Evolutionary conservation across 192 early-diverging fungal genomes (phyloP).

Genomic region (Mortierella antarctica): DNA sequence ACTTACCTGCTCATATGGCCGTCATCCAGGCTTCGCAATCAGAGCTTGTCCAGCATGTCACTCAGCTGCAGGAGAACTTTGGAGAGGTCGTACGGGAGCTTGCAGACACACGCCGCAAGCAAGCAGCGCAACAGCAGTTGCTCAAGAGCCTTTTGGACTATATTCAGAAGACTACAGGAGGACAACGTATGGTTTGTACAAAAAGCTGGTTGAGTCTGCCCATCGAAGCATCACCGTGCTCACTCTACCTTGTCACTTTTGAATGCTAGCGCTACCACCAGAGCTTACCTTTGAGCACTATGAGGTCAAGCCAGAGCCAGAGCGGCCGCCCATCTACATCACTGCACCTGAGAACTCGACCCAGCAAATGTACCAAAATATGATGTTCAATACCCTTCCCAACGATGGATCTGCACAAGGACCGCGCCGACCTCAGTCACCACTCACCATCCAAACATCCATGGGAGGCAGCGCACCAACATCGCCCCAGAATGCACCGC

Average conservation of each 20-base stretch:
- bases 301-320: constrained; percentile 57
- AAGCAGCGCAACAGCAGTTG: constrained; percentile 72
- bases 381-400: constrained; percentile 38
- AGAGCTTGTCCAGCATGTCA: constrained; percentile 78
- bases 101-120: constrained; percentile 76
- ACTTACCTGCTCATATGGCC: constrained; percentile 78
- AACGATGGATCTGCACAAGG: constrained; percentile 23
- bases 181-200: constrained; percentile 39
- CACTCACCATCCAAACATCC: constrained; percentile 43
- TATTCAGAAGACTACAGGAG: constrained; percentile 59
- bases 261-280: constrained; percentile 42
- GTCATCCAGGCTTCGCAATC: constrained; percentile 82
- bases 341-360: constrained; percentile 62
- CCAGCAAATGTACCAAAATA: constrained; percentile 47
- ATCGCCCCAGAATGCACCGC: constrained; percentile 48
- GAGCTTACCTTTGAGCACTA: constrained; percentile 58
- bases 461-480: constrained; percentile 31
- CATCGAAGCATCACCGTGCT: not conserved
- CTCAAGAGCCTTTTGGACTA: constrained; percentile 74
- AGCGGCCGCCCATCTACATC: constrained; percentile 65
- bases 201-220: not conserved
- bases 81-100: constrained; percentile 78
- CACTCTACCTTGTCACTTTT: not conserved
- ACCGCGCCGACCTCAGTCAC: constrained; percentile 42
- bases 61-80: constrained; percentile 80